A percentile compares a stretch with the other conserved stretches of the same genome.
Conservation (phyloP, 139 green algal species). For the Mesotaenium endlicherianum region DNA sequence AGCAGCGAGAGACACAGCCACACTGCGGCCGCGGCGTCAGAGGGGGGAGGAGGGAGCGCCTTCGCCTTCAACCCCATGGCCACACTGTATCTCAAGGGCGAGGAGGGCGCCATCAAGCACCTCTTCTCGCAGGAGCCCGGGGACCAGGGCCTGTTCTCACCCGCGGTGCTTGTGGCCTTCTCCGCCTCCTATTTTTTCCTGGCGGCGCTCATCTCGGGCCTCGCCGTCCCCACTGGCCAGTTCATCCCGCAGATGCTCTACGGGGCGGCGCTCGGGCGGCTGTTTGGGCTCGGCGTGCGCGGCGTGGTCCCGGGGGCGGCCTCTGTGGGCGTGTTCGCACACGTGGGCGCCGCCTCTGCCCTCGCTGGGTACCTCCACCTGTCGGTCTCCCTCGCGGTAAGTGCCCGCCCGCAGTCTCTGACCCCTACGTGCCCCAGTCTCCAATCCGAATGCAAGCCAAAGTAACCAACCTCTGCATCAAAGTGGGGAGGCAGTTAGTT, state of each 20-base stretch:
- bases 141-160: background rate
- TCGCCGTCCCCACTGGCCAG: slow-evolving; percentile 73
- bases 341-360: background rate
- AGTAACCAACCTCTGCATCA: too few relatives aligned
- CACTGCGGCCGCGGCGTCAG: background rate
- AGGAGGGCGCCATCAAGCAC: slow-evolving; percentile 24
- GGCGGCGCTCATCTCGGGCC: background rate
- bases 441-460: too few relatives aligned
- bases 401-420: background rate
- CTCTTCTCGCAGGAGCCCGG: background rate
- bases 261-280: slow-evolving; percentile 67
- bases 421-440: background rate
- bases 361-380: background rate
- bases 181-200: slow-evolving; percentile 2
- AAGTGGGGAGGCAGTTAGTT: too few relatives aligned
- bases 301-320: slow-evolving; percentile 53
- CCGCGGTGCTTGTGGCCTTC: background rate
- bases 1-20: background rate
- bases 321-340: background rate
- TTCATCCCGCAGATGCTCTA: slow-evolving; percentile 93
- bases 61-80: slow-evolving; percentile 32
- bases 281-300: slow-evolving; percentile 63
- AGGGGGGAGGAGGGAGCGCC: background rate
- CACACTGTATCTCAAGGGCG: slow-evolving; percentile 13
- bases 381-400: background rate